Percentiles rank a stretch among this genome's conserved stretches.
Conservation (phyloP, 345 rosid genomes). For the Syzygium grande region DNA sequence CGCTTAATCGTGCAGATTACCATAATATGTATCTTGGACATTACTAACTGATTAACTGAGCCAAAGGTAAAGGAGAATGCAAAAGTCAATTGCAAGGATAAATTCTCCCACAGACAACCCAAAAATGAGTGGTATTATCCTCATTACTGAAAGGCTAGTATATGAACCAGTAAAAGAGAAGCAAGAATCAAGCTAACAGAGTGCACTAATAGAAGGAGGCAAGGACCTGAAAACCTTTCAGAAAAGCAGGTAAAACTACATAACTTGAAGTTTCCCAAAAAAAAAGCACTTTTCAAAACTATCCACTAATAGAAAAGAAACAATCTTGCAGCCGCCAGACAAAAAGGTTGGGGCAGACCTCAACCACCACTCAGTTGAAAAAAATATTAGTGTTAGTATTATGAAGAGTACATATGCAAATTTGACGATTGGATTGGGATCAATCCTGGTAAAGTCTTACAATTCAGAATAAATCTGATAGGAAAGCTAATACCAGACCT, state of each 20-base stretch:
- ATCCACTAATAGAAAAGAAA: background rate
- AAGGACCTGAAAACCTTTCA: background rate
- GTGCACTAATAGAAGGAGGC: background rate
- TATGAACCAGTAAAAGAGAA: background rate
- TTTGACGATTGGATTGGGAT: background rate
- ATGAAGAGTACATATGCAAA: background rate
- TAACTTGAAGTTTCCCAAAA: background rate
- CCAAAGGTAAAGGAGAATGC: background rate
- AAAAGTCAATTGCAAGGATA: background rate
- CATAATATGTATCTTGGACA: background rate
- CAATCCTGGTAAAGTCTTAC: background rate
- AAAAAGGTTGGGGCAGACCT: background rate
- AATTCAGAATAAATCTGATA: background rate
- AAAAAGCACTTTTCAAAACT: background rate
- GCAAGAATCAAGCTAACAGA: background rate
- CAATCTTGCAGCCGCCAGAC: background rate
- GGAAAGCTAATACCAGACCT: background rate
- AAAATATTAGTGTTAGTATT: background rate
- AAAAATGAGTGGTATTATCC: background rate
- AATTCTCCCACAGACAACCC: background rate
- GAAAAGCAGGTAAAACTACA: background rate
- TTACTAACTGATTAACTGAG: background rate
- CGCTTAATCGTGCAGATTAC: background rate
- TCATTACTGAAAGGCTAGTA: background rate
- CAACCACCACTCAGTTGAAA: background rate